These are phyloP conservation scores for Pythium monospermum DNA, from an alignment of 352 stramenopile species.

Conservation along the genomic window DNA sequence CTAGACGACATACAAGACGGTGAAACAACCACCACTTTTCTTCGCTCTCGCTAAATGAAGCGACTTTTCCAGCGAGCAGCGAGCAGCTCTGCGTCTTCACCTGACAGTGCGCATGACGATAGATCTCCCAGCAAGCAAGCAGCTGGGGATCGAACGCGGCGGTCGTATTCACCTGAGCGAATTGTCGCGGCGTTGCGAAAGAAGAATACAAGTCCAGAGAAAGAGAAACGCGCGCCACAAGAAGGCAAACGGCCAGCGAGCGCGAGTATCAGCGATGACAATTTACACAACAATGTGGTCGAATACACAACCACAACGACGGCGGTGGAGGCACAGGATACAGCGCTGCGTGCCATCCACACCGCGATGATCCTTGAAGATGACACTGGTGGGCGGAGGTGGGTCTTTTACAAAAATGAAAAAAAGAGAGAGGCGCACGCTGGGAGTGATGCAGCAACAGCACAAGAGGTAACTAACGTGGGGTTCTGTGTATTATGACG, in stretches of 20 bases:
- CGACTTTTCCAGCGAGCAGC: conserved; percentile 42
- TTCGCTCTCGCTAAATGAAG: conserved; percentile 29
- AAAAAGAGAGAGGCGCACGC: too few relatives aligned
- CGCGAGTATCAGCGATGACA: conserved; percentile 20
- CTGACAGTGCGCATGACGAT: conserved; percentile 12
- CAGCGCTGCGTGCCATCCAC: conserved; percentile 22
- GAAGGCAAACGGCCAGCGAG: conserved; percentile 13
- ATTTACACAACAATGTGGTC: conserved; percentile 25
- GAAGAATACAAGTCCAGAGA: conserved; percentile 10
- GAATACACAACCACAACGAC: conserved; percentile 26
- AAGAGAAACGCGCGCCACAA: too few relatives aligned
- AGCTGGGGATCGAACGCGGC: conserved; percentile 5
- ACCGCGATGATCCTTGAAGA: conserved; percentile 16
- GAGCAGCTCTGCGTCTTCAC: conserved; percentile 15
- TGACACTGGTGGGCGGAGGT: too few relatives aligned
- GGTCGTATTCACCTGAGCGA: conserved; percentile 24
- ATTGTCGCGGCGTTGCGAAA: conserved; percentile 12
- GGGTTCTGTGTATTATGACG: too few relatives aligned
- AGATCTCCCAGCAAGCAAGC: conserved; percentile 9
- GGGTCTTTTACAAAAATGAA: too few relatives aligned
- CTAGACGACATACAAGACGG: too few relatives aligned
- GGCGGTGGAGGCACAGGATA: conserved; percentile 14
- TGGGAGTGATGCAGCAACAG: too few relatives aligned
- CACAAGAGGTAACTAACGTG: too few relatives aligned
- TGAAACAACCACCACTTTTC: background rate